Evolutionary conservation across 2,329 filamentous ascomycete species (phyloP).

Genomic region (Colletotrichum eremochloae): DNA sequence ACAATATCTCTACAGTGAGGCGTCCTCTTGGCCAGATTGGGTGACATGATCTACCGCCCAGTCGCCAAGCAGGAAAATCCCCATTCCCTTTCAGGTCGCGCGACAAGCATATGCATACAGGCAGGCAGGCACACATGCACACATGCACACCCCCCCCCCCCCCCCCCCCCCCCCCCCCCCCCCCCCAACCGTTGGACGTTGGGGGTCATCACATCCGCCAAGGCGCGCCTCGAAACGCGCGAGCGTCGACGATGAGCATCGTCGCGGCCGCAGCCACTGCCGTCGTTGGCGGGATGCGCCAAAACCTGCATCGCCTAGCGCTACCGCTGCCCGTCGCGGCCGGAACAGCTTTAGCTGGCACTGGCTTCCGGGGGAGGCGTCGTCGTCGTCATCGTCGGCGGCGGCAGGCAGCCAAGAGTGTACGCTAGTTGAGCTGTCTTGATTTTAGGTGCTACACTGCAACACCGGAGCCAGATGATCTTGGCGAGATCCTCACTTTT

Average conservation of each 20-base stretch:
- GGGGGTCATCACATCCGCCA: constrained; percentile 27
- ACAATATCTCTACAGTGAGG: neutral
- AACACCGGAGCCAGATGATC: neutral
- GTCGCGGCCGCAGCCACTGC: constrained; percentile 26
- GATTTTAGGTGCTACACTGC: neutral
- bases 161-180: too few relatives aligned
- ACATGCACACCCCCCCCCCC: too few relatives aligned
- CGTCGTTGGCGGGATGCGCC: neutral
- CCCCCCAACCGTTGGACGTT: neutral
- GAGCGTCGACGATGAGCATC: constrained; percentile 30
- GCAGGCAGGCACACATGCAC: too few relatives aligned
- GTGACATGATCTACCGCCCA: constrained; percentile 38
- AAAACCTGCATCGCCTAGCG: constrained; percentile 19
- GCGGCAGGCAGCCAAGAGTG: neutral
- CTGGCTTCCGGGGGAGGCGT: too few relatives aligned
- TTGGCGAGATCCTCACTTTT: constrained; percentile 35
- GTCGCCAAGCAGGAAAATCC: constrained; percentile 16
- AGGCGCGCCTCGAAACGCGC: constrained; percentile 36
- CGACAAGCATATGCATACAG: neutral
- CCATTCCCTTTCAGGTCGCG: neutral
- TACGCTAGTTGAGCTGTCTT: neutral
- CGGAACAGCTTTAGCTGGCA: too few relatives aligned
- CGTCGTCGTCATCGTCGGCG: too few relatives aligned
- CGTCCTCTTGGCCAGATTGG: constrained; percentile 37
- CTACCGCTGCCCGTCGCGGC: neutral